Evolutionary conservation across 441 rosid species (phyloP).

Genomic region (Euphorbia corollata): DNA sequence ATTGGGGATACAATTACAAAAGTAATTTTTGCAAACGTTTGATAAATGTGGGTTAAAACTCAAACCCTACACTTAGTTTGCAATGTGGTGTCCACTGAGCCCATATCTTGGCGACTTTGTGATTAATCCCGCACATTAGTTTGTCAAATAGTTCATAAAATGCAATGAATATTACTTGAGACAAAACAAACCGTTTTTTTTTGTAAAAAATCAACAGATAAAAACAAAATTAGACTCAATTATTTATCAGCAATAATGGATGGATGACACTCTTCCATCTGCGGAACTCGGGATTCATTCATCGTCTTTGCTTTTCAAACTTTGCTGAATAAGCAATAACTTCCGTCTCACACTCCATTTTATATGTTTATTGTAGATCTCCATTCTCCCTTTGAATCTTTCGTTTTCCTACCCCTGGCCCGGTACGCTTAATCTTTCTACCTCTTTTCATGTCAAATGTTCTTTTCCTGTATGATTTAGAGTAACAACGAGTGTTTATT

Average conservation of each 20-base stretch:
- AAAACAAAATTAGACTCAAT: not conserved
- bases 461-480: not conserved
- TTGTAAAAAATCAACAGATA: not conserved
- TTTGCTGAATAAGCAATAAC: not conserved
- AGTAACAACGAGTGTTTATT: not conserved
- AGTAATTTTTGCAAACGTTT: too few relatives aligned
- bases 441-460: not conserved
- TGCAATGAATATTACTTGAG: not conserved
- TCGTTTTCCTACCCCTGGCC: not conserved
- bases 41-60: too few relatives aligned
- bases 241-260: not conserved
- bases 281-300: not conserved
- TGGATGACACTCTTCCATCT: not conserved
- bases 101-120: too few relatives aligned
- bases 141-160: conserved; percentile 2
- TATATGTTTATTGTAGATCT: not conserved
- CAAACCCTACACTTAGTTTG: too few relatives aligned
- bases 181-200: not conserved
- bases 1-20: too few relatives aligned
- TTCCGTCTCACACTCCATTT: not conserved
- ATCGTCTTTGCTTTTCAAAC: not conserved
- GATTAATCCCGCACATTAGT: not conserved
- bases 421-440: not conserved
- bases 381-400: conserved; percentile 8
- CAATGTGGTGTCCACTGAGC: too few relatives aligned